Evolutionary conservation across 352 stramenopile genomes (phyloP), one percentile per base, ranked within the genome.

Genomic region (Phytophthora hybrid): DNA sequence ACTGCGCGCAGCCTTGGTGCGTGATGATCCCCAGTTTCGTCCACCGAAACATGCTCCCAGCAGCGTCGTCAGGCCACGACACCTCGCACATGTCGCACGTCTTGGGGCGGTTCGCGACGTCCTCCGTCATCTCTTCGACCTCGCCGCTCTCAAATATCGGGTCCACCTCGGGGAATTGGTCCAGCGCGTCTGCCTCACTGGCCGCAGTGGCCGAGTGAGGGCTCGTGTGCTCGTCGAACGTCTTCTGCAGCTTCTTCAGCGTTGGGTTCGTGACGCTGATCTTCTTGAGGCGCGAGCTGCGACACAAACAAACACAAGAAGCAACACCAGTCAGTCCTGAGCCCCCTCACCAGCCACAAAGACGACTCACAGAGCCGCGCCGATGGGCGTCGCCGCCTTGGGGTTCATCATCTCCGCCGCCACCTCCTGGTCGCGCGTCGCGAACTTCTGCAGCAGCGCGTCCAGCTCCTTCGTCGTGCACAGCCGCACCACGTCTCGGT

Each of bases 31-130:
- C 82, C 2, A 85, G 59, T 31, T 77, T 80, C 34, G 69, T 83
- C 61, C 89, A 78, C 11, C 76, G 76, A 52, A 82, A 87, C 88
- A 95, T 93, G 39, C 65, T 83, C 1, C 74, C 71, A 0, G 76
- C 77, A 2, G 75, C 81, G 32, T 91, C 87, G 29, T 94, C 88
- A 8, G 88, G 88, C 88, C 88, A 95, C 9, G 88, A 95, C 2
- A 95, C 88, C 41, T 94, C 88, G 31, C 88, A 95, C 74, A 94
- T 87, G 59, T 95, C 88, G 65, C 88, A 95, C 51, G 85, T 86
- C 62, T 31, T 74, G 5, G 66, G 74, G 11, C 34, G 39, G 11
- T 62, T 65, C 37, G 32, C 37, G n/a, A 16, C 63, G 29, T 66
- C 65, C 57, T 51, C 64, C 4, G 71, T 73, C 4, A 93, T 77